Evolutionary conservation across 225 moss, liverwort and hornwort species (phyloP).

Genomic region (Ulota crispa): DNA sequence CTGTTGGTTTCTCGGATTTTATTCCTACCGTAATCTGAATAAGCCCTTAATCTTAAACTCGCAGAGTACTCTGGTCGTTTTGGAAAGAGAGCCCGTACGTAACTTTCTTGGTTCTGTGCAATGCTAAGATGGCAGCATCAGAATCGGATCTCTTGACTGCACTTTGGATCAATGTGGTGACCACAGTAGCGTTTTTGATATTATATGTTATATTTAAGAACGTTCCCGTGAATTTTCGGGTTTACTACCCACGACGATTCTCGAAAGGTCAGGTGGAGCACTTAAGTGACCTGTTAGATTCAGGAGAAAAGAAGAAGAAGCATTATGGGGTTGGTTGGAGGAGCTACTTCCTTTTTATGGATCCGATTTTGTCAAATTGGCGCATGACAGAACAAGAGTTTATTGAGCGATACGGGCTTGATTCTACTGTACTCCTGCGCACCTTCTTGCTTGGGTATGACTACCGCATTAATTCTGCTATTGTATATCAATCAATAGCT

Average conservation of each 20-base stretch:
- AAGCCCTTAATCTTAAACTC: neutral
- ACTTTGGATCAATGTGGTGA: constrained; percentile 52
- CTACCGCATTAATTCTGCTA: neutral
- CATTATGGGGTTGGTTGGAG: constrained; percentile 28
- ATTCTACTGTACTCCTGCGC: constrained; percentile 71
- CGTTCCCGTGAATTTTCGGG: constrained; percentile 60
- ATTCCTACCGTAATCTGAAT: neutral
- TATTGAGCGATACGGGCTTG: constrained; percentile 69
- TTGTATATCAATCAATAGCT: neutral
- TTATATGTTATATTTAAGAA: constrained; percentile 62
- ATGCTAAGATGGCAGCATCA: constrained; percentile 28
- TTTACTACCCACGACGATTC: constrained; percentile 67
- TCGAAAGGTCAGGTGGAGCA: constrained; percentile 36
- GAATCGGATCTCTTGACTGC: constrained; percentile 55
- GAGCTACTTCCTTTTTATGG: constrained; percentile 49
- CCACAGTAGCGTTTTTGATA: constrained; percentile 39
- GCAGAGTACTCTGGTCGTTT: neutral
- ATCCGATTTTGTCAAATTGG: constrained; percentile 57
- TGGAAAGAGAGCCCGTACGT: neutral
- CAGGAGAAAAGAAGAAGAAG: constrained; percentile 17
- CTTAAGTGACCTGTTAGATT: constrained; percentile 21
- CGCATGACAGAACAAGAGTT: constrained; percentile 65
- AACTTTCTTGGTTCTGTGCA: constrained; percentile 1
- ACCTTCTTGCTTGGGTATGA: constrained; percentile 71
- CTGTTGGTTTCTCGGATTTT: neutral